phyloP scores from a whole-genome alignment of 2,329 filamentous ascomycete species.

The Trichoderma citrinoviride region DNA sequence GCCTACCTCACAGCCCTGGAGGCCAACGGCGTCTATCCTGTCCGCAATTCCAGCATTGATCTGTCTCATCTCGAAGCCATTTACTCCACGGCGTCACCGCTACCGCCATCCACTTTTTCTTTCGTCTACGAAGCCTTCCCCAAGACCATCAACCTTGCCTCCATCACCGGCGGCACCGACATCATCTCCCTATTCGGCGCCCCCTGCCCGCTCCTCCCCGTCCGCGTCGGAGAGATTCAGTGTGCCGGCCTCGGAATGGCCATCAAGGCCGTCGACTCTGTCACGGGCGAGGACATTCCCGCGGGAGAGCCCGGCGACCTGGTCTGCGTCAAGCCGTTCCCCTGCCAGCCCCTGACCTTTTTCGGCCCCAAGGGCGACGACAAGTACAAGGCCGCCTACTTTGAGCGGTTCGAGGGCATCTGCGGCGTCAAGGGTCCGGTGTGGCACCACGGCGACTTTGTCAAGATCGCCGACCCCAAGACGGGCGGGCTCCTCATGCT shows the following conservation, averaged over 20 bases:
- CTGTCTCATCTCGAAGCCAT: conserved; percentile 73
- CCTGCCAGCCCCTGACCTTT: conserved; percentile 87
- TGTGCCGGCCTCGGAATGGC: conserved; percentile 77
- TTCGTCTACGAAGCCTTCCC: conserved; percentile 88
- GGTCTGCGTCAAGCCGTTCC: conserved; percentile 82
- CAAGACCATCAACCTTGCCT: conserved; percentile 75
- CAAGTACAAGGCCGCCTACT: conserved; percentile 85
- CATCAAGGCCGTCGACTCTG: conserved; percentile 58
- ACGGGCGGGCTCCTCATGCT: conserved; percentile 87
- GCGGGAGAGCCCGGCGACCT: conserved; percentile 78
- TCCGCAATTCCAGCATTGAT: conserved; percentile 51
- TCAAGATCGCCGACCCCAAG: conserved; percentile 60
- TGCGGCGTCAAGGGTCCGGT: conserved; percentile 45
- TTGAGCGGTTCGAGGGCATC: conserved; percentile 68
- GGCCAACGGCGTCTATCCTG: conserved; percentile 64
- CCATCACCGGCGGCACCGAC: conserved; percentile 94
- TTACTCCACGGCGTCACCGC: conserved; percentile 88
- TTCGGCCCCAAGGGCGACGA: conserved; percentile 63
- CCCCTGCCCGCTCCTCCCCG: conserved; percentile 72
- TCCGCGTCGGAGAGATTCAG: conserved; percentile 72
- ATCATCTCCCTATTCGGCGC: conserved; percentile 94
- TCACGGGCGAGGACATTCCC: conserved; percentile 53
- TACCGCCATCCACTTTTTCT: conserved; percentile 88
- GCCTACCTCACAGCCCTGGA: conserved; percentile 92
- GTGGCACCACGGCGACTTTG: conserved; percentile 96